phyloP scores from a whole-genome alignment of 2,329 filamentous ascomycete species.

The Corniculantispora saksenae region DNA sequence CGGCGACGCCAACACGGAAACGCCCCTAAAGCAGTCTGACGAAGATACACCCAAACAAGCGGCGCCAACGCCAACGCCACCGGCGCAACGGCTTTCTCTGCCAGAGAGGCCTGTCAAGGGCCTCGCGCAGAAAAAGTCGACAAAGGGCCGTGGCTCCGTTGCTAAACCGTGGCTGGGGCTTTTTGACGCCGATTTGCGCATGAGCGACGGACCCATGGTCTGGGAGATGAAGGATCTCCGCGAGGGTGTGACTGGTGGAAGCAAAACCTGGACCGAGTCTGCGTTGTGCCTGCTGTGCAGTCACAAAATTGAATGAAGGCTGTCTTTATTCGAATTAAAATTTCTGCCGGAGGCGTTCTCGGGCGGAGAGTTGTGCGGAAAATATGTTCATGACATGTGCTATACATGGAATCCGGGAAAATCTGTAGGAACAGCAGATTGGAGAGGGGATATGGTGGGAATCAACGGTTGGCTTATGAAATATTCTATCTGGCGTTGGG shows the following conservation, averaged over 20 bases:
- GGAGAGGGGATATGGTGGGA: neutral
- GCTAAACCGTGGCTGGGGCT: slow-evolving; percentile 52
- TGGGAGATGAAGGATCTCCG: slow-evolving; percentile 56
- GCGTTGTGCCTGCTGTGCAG: slow-evolving; percentile 52
- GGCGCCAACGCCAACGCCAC: slow-evolving; percentile 33
- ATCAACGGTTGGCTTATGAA: neutral
- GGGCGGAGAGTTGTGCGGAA: neutral
- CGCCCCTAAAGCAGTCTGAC: slow-evolving; percentile 37
- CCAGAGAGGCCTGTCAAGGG: slow-evolving; percentile 19
- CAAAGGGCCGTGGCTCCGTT: slow-evolving; percentile 36
- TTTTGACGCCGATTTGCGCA: slow-evolving; percentile 52
- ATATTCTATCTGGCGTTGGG: neutral
- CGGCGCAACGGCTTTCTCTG: neutral
- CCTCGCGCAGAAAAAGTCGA: slow-evolving; percentile 36
- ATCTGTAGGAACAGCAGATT: neutral
- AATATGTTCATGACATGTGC: neutral
- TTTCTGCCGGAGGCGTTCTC: neutral
- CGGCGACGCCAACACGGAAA: slow-evolving; percentile 44
- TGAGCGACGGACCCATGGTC: slow-evolving; percentile 47
- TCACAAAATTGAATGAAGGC: slow-evolving; percentile 44
- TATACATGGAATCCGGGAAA: neutral
- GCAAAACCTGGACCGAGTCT: slow-evolving; percentile 55
- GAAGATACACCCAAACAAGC: slow-evolving; percentile 33
- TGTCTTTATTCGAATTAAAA: no score
- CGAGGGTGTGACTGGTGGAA: slow-evolving; percentile 46